phyloP scores from a whole-genome alignment of 169 alveolate species.

The Babesia sp. region DNA sequence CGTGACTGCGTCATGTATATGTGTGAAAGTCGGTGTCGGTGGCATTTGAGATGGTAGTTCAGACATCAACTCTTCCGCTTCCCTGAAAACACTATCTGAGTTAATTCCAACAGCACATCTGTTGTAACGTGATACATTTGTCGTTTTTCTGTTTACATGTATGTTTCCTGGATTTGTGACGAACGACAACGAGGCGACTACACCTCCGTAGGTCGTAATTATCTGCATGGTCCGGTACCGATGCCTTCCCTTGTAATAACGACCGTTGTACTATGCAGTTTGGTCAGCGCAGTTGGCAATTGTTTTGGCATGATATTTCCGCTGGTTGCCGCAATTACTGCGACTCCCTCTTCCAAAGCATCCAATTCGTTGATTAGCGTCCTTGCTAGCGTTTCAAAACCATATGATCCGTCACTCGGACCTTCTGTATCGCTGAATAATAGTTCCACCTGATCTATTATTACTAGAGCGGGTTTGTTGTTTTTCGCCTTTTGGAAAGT shows the following conservation, averaged over 20 bases:
- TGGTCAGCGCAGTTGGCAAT: constrained; percentile 30
- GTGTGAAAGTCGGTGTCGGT: neutral
- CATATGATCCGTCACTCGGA: constrained; percentile 20
- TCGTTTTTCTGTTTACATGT: neutral
- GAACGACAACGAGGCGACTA: constrained; percentile 31
- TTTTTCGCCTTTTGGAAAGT: constrained; percentile 44
- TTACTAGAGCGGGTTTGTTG: constrained; percentile 55
- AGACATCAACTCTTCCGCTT: constrained; percentile 30
- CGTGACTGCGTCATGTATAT: neutral
- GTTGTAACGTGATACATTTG: neutral
- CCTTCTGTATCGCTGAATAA: constrained; percentile 6
- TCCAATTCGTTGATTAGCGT: constrained; percentile 46
- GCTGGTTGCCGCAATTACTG: constrained; percentile 38
- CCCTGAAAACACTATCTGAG: constrained; percentile 24
- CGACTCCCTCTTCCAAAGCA: constrained; percentile 39
- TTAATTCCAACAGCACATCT: neutral
- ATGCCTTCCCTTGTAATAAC: constrained; percentile 3
- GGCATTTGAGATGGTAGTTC: constrained; percentile 11
- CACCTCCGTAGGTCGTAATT: constrained; percentile 12
- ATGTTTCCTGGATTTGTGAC: constrained; percentile 11
- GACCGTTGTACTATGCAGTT: constrained; percentile 6
- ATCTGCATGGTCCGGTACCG: constrained; percentile 8
- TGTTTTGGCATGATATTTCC: constrained; percentile 25
- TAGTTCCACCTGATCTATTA: constrained; percentile 52
- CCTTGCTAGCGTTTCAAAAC: constrained; percentile 43